These are phyloP conservation scores for Artemisia tridentata DNA, from an alignment of 129 eudicot genomes.

Conservation along the genomic window DNA sequence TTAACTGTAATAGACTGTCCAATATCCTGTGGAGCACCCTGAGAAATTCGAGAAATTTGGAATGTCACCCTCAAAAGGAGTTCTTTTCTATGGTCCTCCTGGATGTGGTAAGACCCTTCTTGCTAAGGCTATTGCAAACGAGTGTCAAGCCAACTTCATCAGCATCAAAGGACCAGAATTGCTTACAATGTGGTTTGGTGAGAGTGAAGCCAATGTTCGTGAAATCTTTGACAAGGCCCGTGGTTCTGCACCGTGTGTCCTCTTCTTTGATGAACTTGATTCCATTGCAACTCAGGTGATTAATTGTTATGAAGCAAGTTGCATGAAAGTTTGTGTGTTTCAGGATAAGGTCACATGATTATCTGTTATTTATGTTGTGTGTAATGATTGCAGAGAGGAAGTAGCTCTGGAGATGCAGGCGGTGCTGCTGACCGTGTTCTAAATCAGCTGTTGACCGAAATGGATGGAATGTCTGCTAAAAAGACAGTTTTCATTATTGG, in stretches of 20 bases:
- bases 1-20: constrained; percentile 56
- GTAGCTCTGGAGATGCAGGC: constrained; percentile 79
- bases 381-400: constrained; percentile 54
- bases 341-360: background rate
- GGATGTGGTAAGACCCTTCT: constrained; percentile 76
- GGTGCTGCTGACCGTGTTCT: constrained; percentile 84
- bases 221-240: constrained; percentile 82
- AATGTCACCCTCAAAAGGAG: constrained; percentile 86
- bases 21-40: constrained; percentile 89
- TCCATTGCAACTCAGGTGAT: constrained; percentile 82
- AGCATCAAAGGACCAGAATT: constrained; percentile 78
- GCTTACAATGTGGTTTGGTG: constrained; percentile 90
- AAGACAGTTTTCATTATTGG: constrained; percentile 76
- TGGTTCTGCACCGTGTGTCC: constrained; percentile 80
- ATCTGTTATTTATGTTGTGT: background rate
- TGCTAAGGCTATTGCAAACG: constrained; percentile 82
- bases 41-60: constrained; percentile 88
- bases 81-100: constrained; percentile 81
- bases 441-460: constrained; percentile 72
- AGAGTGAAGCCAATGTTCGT: constrained; percentile 84
- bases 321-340: background rate
- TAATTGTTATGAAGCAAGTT: background rate
- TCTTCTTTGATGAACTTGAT: constrained; percentile 85
- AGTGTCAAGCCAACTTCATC: constrained; percentile 82
- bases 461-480: constrained; percentile 85